These are phyloP conservation scores for Planoprotostelium fungivorum DNA, from an alignment of 78 protist species.

Conservation along the genomic window DNA sequence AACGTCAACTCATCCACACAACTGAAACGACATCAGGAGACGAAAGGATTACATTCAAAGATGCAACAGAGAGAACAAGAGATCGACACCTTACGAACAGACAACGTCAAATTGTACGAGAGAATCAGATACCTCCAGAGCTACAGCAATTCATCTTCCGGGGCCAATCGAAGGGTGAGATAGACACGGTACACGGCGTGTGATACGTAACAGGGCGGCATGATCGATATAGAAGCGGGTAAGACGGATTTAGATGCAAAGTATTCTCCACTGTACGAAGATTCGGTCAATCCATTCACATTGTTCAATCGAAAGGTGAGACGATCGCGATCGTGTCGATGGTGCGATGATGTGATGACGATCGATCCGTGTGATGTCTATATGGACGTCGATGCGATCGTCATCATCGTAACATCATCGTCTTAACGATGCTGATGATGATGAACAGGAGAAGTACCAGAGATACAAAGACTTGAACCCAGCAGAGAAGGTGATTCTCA, in stretches of 20 bases:
- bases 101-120: constrained; percentile 78
- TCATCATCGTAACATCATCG: background rate
- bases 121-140: constrained; percentile 75
- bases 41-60: background rate
- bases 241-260: constrained; percentile 22
- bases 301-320: constrained; percentile 42
- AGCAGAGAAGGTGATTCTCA: constrained; percentile 57
- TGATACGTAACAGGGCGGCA: background rate
- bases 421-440: background rate
- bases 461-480: constrained; percentile 57
- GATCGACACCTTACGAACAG: constrained; percentile 43
- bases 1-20: background rate
- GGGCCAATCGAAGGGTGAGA: too few relatives aligned
- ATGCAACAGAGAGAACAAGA: constrained; percentile 25
- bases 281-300: constrained; percentile 73
- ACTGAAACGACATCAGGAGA: constrained; percentile 20
- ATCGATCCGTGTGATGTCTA: background rate
- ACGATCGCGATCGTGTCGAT: background rate
- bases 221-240: constrained; percentile 1
- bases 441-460: constrained; percentile 42
- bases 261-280: constrained; percentile 70
- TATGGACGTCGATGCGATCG: background rate
- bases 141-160: constrained; percentile 26
- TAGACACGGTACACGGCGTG: too few relatives aligned
- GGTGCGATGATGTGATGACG: too few relatives aligned